Evolutionary conservation across 2,329 filamentous ascomycete genomes (phyloP), one percentile per base, ranked within the genome.

Genomic region (Calonectria multiphialidica): DNA sequence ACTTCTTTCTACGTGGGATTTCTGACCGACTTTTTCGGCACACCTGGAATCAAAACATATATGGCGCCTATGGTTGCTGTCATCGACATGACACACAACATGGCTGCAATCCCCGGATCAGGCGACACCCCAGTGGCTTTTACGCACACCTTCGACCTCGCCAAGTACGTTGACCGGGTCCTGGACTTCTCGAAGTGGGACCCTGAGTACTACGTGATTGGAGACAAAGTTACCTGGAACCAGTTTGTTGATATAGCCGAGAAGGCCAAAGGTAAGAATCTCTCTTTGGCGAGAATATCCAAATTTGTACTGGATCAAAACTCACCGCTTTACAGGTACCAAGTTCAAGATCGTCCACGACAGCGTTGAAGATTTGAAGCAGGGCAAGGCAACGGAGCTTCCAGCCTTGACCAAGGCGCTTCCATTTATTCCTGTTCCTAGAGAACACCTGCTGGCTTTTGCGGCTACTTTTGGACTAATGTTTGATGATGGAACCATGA

Each of bases 201-300:
- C 3, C 16, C 15, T 55, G 23, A 40, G 15, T 61, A 45, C 28
- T 55, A 23, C 25, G 25, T 69, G 13, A 23, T 69, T 23, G 57
- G 66, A 10, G 66, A 64, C 7, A 69, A 63, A 42, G 23, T 23
- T 12, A 69, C 66, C 1, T 69, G 57, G 66, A 69, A 55, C 28
- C 35, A 69, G 2, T n/a, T 69, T 23, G 66, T 63, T 8, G 18
- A 45, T 13, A 12, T n/a, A 15, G 66, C 57, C 8, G 16, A 69
- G 40, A 37, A 50, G n/a, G 55, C n/a, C 9, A 69, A 69, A 25
- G 66, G 59, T 69, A 13, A n/a, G 66, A 40, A 18, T 18, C 21
- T 16, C 21, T 21, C 12, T 12, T 8, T 21, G 18, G 21, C 15
- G 9, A 7, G 12, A 0, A 4, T 23, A 18, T 9, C 47, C 23